Evolutionary conservation across 768 basidiomycete species (phyloP).

Genomic region (Tephrocybe sp.): DNA sequence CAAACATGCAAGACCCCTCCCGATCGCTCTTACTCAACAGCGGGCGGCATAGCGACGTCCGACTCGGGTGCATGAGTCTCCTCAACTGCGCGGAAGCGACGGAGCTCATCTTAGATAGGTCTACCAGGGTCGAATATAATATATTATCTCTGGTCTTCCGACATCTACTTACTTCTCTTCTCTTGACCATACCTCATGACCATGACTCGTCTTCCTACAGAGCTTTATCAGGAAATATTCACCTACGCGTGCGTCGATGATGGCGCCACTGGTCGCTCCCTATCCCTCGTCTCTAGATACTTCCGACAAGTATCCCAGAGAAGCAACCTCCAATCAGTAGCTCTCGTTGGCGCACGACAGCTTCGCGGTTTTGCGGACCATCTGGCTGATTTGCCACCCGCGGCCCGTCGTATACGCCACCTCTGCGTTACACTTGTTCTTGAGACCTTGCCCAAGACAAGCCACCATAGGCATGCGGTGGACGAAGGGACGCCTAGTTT

Average conservation of each 20-base stretch:
- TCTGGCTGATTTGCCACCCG: slow-evolving; percentile 18
- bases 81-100: too few relatives aligned
- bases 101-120: too few relatives aligned
- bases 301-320: slow-evolving; percentile 23
- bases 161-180: neutral
- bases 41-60: too few relatives aligned
- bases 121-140: too few relatives aligned
- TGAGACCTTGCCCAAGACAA: slow-evolving; percentile 6
- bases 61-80: too few relatives aligned
- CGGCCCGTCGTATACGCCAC: slow-evolving; percentile 24
- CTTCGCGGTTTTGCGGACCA: slow-evolving; percentile 21
- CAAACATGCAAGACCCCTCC: neutral
- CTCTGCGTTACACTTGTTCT: slow-evolving; percentile 24
- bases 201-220: slow-evolving; percentile 20
- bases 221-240: slow-evolving; percentile 29
- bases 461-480: slow-evolving; percentile 3
- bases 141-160: neutral
- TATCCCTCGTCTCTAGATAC: slow-evolving; percentile 31
- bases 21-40: neutral
- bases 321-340: slow-evolving; percentile 27
- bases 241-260: slow-evolving; percentile 31
- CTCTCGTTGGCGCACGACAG: slow-evolving; percentile 22
- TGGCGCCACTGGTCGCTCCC: slow-evolving; percentile 31
- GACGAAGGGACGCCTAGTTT: neutral
- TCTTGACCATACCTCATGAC: too few relatives aligned